phyloP scores from a whole-genome alignment of 805 yeast genomes.

The Teunomyces cretensis region DNA sequence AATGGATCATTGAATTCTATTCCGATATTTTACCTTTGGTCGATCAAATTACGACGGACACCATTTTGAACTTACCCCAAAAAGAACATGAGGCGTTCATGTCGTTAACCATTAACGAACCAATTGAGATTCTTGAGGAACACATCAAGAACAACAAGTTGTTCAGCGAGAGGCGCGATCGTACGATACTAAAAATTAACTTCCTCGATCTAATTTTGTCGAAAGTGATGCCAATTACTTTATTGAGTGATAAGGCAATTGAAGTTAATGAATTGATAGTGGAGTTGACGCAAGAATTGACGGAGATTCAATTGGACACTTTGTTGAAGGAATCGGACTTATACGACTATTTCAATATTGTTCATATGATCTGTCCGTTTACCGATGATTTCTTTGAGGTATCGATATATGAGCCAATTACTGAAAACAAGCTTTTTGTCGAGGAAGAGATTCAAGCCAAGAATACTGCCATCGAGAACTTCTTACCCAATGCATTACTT shows the following conservation, averaged over 20 bases:
- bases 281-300: conserved; percentile 37
- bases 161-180: conserved; percentile 28
- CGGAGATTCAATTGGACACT: conserved; percentile 44
- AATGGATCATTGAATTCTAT: conserved; percentile 72
- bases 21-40: conserved; percentile 59
- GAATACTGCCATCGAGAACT: conserved; percentile 46
- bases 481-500: conserved; percentile 60
- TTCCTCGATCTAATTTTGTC: conserved; percentile 58
- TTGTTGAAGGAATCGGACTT: conserved; percentile 55
- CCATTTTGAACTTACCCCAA: conserved; percentile 42
- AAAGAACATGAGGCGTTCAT: conserved; percentile 38
- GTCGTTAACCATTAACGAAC: conserved; percentile 45
- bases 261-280: conserved; percentile 35
- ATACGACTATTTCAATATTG: conserved; percentile 58
- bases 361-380: conserved; percentile 71
- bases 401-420: conserved; percentile 61
- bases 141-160: conserved; percentile 31
- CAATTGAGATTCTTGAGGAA: conserved; percentile 38
- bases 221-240: conserved; percentile 47
- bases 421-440: conserved; percentile 58
- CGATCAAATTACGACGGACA: conserved; percentile 36
- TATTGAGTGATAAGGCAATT: conserved; percentile 39
- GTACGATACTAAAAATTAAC: conserved; percentile 52
- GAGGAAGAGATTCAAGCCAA: conserved; percentile 43
- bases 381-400: conserved; percentile 59